These are phyloP conservation scores for Tolypocladium inflatum DNA, from an alignment of 2,329 filamentous ascomycete genomes.

Conservation along the genomic window DNA sequence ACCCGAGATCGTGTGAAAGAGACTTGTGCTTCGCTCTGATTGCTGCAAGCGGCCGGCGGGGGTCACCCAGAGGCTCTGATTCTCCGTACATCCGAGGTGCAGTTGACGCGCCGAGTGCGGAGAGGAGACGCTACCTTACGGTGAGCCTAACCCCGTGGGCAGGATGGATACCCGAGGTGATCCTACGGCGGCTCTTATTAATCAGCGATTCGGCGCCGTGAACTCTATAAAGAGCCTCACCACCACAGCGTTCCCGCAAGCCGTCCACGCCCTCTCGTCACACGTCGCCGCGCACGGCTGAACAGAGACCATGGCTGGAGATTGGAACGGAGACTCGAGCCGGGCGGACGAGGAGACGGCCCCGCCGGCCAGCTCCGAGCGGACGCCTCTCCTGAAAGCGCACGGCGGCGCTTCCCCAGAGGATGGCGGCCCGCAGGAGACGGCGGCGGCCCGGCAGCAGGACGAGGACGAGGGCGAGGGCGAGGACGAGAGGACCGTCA, in stretches of 20 bases:
- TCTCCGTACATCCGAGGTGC: no score
- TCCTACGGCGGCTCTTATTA: background rate
- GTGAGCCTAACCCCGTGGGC: no score
- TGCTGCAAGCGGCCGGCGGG: no score
- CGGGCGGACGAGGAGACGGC: background rate
- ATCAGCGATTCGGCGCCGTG: background rate
- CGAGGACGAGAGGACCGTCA: constrained; percentile 35
- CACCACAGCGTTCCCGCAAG: background rate
- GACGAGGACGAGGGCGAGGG: constrained; percentile 29
- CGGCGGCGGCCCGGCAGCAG: background rate
- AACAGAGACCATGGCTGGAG: background rate
- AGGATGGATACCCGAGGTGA: no score
- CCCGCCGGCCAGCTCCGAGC: background rate
- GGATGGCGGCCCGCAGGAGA: background rate
- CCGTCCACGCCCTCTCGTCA: background rate
- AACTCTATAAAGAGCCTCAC: background rate
- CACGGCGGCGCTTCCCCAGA: background rate
- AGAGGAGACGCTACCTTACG: no score
- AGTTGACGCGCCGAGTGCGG: no score
- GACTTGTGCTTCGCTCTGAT: no score
- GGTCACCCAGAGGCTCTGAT: no score
- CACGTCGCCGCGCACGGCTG: background rate
- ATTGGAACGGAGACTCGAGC: background rate
- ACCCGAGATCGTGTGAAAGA: no score
- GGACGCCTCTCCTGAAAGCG: background rate